Evolutionary conservation across 257 asterid species (phyloP).

Genomic region (Verbascum thapsus): DNA sequence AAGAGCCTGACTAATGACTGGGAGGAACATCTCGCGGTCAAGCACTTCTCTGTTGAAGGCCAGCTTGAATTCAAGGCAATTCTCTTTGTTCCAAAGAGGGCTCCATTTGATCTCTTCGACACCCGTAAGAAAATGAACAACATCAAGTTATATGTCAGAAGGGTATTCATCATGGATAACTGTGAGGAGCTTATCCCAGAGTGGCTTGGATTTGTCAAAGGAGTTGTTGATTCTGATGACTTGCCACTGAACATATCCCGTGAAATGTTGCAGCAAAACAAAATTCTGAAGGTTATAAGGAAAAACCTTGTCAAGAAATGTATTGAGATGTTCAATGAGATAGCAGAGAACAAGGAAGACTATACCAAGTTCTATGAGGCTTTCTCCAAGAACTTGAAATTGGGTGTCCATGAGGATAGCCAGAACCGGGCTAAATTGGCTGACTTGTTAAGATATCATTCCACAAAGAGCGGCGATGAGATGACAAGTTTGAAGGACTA

Average conservation of each 20-base stretch:
- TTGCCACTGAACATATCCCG: conserved; percentile 48
- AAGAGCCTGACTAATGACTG: conserved; percentile 54
- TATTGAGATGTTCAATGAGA: conserved; percentile 51
- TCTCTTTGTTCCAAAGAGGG: conserved; percentile 48
- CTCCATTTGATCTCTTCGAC: conserved; percentile 47
- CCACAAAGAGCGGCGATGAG: conserved; percentile 47
- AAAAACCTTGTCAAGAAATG: conserved; percentile 51
- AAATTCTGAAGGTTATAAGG: conserved; percentile 44
- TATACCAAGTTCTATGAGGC: conserved; percentile 49
- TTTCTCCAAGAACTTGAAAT: conserved; percentile 48
- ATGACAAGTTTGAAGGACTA: conserved; percentile 48
- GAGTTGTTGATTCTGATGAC: conserved; percentile 51
- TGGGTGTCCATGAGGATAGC: conserved; percentile 51
- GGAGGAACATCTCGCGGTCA: conserved; percentile 55
- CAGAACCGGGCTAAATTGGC: conserved; percentile 48
- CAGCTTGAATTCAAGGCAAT: conserved; percentile 51
- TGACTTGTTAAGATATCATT: conserved; percentile 41
- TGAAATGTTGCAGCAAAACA: conserved; percentile 49
- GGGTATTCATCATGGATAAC: conserved; percentile 54
- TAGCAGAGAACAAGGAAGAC: conserved; percentile 49
- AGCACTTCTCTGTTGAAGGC: conserved; percentile 52
- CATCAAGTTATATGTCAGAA: conserved; percentile 49
- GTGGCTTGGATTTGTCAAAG: conserved; percentile 47
- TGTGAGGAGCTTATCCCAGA: conserved; percentile 53
- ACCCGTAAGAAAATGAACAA: conserved; percentile 48